phyloP scores from a whole-genome alignment of 345 rosid species.

The Aquilaria sinensis region DNA sequence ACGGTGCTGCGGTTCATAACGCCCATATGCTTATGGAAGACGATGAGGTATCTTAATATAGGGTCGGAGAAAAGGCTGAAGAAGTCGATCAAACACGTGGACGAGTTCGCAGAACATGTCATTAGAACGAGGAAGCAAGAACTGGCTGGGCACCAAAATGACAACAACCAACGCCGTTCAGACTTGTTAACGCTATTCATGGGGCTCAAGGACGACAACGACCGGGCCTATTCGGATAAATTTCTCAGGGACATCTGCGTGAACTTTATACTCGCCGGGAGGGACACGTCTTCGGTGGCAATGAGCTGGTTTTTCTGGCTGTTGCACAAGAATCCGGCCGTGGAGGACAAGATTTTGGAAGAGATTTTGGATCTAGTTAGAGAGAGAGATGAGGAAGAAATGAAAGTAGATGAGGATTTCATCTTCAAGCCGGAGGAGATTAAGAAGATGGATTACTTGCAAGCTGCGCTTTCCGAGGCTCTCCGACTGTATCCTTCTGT shows the following conservation, averaged over 20 bases:
- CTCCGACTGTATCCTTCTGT: conserved; percentile 87
- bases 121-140: conserved; percentile 69
- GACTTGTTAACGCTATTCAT: conserved; percentile 69
- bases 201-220: conserved; percentile 43
- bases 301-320: conserved; percentile 89
- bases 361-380: conserved; percentile 44
- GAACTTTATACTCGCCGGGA: conserved; percentile 84
- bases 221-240: conserved; percentile 52
- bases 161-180: conserved; percentile 33
- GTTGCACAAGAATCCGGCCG: conserved; percentile 47
- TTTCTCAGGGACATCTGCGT: conserved; percentile 79
- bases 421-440: conserved; percentile 68
- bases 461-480: conserved; percentile 83
- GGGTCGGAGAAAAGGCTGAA: conserved; percentile 67
- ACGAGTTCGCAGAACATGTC: conserved; percentile 62
- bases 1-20: conserved; percentile 56
- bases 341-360: conserved; percentile 44
- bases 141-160: conserved; percentile 18
- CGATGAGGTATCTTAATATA: conserved; percentile 46
- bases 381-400: conserved; percentile 26
- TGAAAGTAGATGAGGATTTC: conserved; percentile 7
- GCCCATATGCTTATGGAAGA: conserved; percentile 70
- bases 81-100: conserved; percentile 54
- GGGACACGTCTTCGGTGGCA: conserved; percentile 93
- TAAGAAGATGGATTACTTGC: conserved; percentile 81